A percentile compares a stretch with the other conserved stretches of the same genome.
phyloP scores from a whole-genome alignment of 352 stramenopile species.

The Globisporangium heterothallicum region DNA sequence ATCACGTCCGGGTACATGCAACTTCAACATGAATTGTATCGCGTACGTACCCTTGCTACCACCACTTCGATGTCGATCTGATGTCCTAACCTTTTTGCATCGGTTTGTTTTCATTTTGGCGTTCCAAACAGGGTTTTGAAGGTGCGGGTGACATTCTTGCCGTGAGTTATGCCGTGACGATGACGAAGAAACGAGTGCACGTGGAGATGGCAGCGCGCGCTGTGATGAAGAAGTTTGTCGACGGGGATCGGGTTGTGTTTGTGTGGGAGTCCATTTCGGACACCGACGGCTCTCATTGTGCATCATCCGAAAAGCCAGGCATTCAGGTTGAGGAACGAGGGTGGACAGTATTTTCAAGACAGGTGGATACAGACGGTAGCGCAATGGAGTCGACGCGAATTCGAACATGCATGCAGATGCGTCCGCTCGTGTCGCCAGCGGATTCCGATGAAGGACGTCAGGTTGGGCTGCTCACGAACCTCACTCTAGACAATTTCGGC shows the following conservation, averaged over 20 bases:
- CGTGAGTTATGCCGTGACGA: constrained; percentile 24
- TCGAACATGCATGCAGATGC: constrained; percentile 27
- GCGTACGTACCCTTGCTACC: constrained; percentile 9
- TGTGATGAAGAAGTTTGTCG: constrained; percentile 24
- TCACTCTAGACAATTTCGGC: constrained; percentile 27
- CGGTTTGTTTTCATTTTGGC: background rate
- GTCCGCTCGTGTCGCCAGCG: constrained; percentile 15
- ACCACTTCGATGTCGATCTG: too few relatives aligned
- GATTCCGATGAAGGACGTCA: constrained; percentile 11
- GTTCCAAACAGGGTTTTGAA: constrained; percentile 10
- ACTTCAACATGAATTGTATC: constrained; percentile 23
- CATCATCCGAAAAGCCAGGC: background rate
- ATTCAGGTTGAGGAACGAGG: constrained; percentile 5
- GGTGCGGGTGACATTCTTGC: constrained; percentile 15
- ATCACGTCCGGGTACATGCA: constrained; percentile 31
- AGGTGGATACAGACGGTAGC: background rate
- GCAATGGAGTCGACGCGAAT: constrained; percentile 8
- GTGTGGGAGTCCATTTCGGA: constrained; percentile 22
- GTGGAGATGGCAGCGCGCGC: constrained; percentile 20
- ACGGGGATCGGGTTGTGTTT: constrained; percentile 16
- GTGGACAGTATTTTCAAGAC: constrained; percentile 4
- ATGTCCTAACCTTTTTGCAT: too few relatives aligned
- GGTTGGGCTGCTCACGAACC: constrained; percentile 22
- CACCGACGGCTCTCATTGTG: constrained; percentile 1
- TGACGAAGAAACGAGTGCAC: constrained; percentile 17